Conservation (phyloP, 345 rosid species). For the Pistacia atlantica region DNA sequence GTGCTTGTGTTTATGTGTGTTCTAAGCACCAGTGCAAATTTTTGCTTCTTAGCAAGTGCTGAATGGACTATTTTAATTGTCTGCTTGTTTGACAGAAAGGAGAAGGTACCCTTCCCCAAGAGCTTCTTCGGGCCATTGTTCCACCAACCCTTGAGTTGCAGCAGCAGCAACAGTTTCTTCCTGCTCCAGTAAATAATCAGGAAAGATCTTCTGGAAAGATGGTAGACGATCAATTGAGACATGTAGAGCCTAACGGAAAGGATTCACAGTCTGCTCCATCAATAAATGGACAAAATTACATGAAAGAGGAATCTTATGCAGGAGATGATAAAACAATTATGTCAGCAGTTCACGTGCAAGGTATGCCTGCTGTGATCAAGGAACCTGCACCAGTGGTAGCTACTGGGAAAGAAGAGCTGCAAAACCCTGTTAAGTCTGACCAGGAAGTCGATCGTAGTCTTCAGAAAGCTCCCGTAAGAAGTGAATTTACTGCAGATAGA, state of each 20-base stretch:
- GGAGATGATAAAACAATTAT: constrained; percentile 63
- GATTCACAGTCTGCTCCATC: constrained; percentile 51
- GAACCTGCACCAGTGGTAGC: constrained; percentile 46
- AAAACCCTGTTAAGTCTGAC: constrained; percentile 64
- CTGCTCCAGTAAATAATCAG: constrained; percentile 58
- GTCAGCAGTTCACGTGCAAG: constrained; percentile 46
- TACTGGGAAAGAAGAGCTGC: constrained; percentile 79
- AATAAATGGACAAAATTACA: constrained; percentile 40
- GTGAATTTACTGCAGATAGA: constrained; percentile 65
- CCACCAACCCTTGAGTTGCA: constrained; percentile 90
- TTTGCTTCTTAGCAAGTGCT: constrained; percentile 11
- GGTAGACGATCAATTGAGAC: constrained; percentile 61
- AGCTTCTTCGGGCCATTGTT: constrained; percentile 88
- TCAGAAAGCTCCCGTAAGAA: constrained; percentile 53
- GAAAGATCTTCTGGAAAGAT: constrained; percentile 61
- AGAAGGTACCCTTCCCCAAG: constrained; percentile 88
- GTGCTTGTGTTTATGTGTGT: neutral
- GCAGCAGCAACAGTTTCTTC: constrained; percentile 45
- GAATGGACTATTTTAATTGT: constrained; percentile 14
- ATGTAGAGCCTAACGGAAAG: constrained; percentile 59
- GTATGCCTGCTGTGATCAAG: constrained; percentile 47
- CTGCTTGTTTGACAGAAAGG: constrained; percentile 71
- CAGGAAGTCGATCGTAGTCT: constrained; percentile 65
- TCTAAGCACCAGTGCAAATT: neutral
- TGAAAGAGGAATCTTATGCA: constrained; percentile 62